Percentiles rank a stretch among this genome's conserved stretches.
These are phyloP conservation scores for Cicer judaicum DNA, from an alignment of 306 rosid species.

Conservation along the genomic window DNA sequence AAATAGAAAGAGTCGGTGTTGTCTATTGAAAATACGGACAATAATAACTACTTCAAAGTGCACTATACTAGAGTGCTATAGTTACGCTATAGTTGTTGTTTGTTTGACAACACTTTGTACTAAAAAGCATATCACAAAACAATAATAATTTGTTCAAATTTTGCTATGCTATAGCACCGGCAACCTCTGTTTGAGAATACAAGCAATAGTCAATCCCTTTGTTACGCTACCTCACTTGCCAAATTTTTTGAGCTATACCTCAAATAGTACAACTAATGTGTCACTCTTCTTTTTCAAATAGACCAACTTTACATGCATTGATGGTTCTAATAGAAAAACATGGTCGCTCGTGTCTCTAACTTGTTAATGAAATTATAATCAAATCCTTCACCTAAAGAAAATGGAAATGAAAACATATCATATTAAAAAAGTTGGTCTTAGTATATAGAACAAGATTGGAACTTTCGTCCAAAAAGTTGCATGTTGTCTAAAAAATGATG, in stretches of 20 bases:
- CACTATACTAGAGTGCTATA: too few relatives aligned
- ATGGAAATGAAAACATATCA: slow-evolving; percentile 23
- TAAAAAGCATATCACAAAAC: too few relatives aligned
- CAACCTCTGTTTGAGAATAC: not conserved
- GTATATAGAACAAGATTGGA: slow-evolving; percentile 77
- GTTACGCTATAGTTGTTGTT: too few relatives aligned
- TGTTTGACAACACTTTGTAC: too few relatives aligned
- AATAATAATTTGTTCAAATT: too few relatives aligned
- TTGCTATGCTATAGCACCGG: too few relatives aligned
- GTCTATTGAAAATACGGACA: too few relatives aligned
- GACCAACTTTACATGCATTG: not conserved
- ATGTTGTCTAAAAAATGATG: slow-evolving; percentile 91
- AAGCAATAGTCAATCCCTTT: not conserved
- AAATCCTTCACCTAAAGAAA: not conserved
- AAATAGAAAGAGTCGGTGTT: too few relatives aligned
- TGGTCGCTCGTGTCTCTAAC: not conserved
- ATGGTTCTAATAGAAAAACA: slow-evolving; percentile 19
- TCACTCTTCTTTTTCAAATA: not conserved
- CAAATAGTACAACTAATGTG: not conserved
- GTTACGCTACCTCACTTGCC: not conserved
- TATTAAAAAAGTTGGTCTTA: slow-evolving; percentile 54
- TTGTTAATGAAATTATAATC: not conserved
- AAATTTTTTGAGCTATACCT: not conserved
- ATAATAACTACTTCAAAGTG: too few relatives aligned
- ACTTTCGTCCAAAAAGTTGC: slow-evolving; percentile 76